phyloP scores from a whole-genome alignment of 495 filamentous ascomycete species.

The Podospora didyma region DNA sequence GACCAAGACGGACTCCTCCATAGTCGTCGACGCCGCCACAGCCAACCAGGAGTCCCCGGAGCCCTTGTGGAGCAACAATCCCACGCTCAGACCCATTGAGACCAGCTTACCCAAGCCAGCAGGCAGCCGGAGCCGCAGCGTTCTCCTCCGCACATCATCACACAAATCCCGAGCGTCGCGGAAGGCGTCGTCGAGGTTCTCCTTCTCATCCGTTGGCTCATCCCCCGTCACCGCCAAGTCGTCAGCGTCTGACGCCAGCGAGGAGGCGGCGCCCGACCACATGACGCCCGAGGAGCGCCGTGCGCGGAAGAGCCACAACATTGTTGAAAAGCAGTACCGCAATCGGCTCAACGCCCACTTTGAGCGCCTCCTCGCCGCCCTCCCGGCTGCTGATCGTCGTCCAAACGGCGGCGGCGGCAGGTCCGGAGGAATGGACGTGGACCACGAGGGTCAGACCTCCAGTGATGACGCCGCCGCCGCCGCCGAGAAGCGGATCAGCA shows the following conservation, averaged over 20 bases:
- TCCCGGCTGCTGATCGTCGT: constrained; percentile 15
- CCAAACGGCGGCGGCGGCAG: not conserved
- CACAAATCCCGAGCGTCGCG: constrained; percentile 13
- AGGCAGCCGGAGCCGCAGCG: not conserved
- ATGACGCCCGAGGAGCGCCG: constrained; percentile 20
- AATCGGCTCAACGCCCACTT: constrained; percentile 27
- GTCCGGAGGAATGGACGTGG: not conserved
- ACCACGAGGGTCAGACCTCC: not conserved
- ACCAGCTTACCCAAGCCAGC: too few relatives aligned
- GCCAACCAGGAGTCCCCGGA: too few relatives aligned
- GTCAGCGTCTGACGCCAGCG: not conserved
- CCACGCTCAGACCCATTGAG: too few relatives aligned
- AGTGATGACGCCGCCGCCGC: not conserved
- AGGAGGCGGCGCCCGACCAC: constrained; percentile 1
- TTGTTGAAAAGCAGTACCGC: constrained; percentile 30
- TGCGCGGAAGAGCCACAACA: constrained; percentile 25
- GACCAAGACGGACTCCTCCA: too few relatives aligned
- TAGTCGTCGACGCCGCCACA: too few relatives aligned
- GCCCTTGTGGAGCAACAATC: too few relatives aligned
- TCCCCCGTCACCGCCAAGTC: not conserved
- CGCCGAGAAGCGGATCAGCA: constrained; percentile 24
- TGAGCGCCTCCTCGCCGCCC: constrained; percentile 20
- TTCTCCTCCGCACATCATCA: constrained; percentile 21
- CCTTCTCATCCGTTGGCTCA: too few relatives aligned
- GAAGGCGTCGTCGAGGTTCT: not conserved